Evolutionary conservation across 495 filamentous ascomycete species (phyloP), one percentile per base, ranked within the genome.

Genomic region (Aspergillus asperescens): DNA sequence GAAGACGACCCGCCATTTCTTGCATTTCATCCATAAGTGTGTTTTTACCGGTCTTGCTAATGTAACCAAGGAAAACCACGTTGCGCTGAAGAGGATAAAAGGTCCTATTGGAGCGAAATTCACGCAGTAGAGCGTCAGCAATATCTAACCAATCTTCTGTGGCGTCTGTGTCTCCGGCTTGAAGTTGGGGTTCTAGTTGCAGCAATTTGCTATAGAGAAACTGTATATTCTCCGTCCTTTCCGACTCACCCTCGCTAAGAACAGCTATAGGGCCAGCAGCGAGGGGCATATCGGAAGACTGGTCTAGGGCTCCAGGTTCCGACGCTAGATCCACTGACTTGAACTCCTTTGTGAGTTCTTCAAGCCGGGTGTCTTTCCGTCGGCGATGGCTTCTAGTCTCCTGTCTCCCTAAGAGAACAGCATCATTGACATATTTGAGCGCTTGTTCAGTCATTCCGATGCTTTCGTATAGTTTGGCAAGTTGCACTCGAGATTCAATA

Each of bases 381-480:
- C 64, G 60, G 38, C 65, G 59, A 15, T 62, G 56, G 25, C 62
- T 60, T 48, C 71, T 59, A 34, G 52, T 64, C 49, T 76, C 70
- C 47, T 72, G 68, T 41, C 73, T 65, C 18, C 69, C 73, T n/a
- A 92, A 68, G 24, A 78, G 66, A 49, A 91, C 77, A 6, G 87
- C 82, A 63, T 93, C 84, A 42, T 85, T 82, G 45, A 88, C 82
- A 31, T 83, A 81, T 31, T 84, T 79, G 50, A 87, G 78, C 0
- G 90, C 90, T 56, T 90, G 78, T 50, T 87, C 82, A 16, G 76
- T 77, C 68, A 84, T 79, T 40, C 79, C 78, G 22, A 81, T 76
- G 16, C 77, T 77, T 61, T 93, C 87, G 61, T 89, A 94, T 61
- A 95, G 79, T 56, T 84, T 87, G 7, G 86, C 89, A 13, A 96